Percentiles rank a stretch among this genome's conserved stretches.
Conservation (phyloP, 176 grass and related monocot genomes). For the Bromus sterilis region DNA sequence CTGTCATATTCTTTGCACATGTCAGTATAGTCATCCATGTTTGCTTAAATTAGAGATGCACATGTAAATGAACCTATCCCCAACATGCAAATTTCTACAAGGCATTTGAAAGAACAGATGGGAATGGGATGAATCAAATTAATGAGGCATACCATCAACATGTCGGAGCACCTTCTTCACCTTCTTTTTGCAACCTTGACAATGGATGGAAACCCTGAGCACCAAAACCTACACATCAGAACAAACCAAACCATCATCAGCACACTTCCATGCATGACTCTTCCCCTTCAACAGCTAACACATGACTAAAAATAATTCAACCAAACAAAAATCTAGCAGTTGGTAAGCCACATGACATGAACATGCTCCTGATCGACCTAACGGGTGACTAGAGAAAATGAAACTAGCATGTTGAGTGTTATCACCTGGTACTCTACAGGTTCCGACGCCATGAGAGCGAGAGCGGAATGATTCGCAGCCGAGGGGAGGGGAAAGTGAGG, state of each 20-base stretch:
- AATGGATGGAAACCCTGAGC: constrained; percentile 60
- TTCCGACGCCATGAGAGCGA: constrained; percentile 41
- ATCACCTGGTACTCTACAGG: constrained; percentile 41
- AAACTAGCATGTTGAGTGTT: background rate
- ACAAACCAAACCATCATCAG: background rate
- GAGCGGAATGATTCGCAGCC: background rate
- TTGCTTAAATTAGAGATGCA: background rate
- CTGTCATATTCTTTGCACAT: background rate
- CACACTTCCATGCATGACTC: background rate
- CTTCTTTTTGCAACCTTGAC: constrained; percentile 74
- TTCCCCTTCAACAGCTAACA: too few relatives aligned
- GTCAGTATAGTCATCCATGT: background rate
- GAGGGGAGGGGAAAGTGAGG: constrained; percentile 31
- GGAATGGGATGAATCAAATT: background rate
- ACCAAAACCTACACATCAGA: constrained; percentile 34
- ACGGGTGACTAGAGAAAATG: background rate
- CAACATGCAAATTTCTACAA: background rate
- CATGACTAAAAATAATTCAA: background rate
- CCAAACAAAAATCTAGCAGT: background rate
- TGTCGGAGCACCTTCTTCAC: constrained; percentile 48
- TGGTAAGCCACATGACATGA: too few relatives aligned
- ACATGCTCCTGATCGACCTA: background rate
- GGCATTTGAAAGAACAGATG: background rate
- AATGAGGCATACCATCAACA: constrained; percentile 10
- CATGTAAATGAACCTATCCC: background rate